phyloP scores from a whole-genome alignment of 805 yeast genomes.

The Starmera caribaea region DNA sequence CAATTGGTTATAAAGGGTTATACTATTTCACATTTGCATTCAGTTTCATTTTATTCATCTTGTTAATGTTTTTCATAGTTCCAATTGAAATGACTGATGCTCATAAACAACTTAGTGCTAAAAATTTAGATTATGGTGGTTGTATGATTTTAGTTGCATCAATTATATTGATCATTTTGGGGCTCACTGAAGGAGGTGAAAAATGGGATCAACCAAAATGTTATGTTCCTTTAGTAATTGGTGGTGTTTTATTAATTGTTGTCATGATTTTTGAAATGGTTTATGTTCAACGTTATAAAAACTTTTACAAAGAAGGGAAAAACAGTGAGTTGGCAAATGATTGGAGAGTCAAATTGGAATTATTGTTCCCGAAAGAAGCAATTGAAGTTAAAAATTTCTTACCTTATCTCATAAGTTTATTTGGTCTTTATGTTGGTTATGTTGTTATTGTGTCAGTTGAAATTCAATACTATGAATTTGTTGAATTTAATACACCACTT shows the following conservation, averaged over 20 bases:
- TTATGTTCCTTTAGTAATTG: constrained; percentile 32
- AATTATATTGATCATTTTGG: constrained; percentile 28
- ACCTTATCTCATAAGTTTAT: too few relatives aligned
- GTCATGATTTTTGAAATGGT: constrained; percentile 23
- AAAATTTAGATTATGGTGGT: constrained; percentile 28
- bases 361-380: not conserved
- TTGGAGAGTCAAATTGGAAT: not conserved
- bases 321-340: constrained; percentile 2
- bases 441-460: too few relatives aligned
- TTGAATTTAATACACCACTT: too few relatives aligned
- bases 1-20: constrained; percentile 29
- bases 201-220: constrained; percentile 31
- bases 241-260: constrained; percentile 20
- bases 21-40: constrained; percentile 29
- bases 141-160: constrained; percentile 24
- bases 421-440: too few relatives aligned
- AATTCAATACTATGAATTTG: too few relatives aligned
- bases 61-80: constrained; percentile 20
- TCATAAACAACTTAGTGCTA: constrained; percentile 9
- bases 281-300: constrained; percentile 10
- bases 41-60: constrained; percentile 10
- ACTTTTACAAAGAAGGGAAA: constrained; percentile 1
- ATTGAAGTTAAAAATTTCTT: not conserved
- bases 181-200: constrained; percentile 36
- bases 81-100: constrained; percentile 20